Percentiles rank a stretch among this genome's conserved stretches.
These are phyloP conservation scores for Chloranthus sessilifolius DNA, from an alignment of 164 flowering plant species.

Conservation along the genomic window DNA sequence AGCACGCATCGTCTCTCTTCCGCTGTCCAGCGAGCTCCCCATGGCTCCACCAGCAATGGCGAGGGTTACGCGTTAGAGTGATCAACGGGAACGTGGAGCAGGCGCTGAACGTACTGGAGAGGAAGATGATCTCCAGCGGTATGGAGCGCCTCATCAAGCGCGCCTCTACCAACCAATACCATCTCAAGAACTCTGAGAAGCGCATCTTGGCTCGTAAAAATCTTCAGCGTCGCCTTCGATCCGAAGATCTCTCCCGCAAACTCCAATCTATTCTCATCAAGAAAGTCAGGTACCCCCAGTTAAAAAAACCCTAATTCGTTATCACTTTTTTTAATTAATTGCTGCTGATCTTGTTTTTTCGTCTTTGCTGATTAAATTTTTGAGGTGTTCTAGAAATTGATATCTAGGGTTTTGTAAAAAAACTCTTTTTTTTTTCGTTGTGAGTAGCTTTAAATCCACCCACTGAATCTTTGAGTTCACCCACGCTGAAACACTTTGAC, in stretches of 20 bases:
- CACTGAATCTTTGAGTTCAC: no score
- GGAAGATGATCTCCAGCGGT: conserved; percentile 67
- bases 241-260: conserved; percentile 59
- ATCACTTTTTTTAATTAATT: no score
- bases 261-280: conserved; percentile 62
- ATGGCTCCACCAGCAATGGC: conserved; percentile 3
- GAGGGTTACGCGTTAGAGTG: conserved; percentile 17
- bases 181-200: conserved; percentile 82
- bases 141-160: conserved; percentile 60
- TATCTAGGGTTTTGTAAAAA: no score
- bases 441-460: no score
- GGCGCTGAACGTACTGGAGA: conserved; percentile 51
- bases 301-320: no score
- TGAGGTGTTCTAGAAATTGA: no score
- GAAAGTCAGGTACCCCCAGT: conserved; percentile 95
- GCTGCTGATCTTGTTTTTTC: no score
- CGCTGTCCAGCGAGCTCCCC: neutral
- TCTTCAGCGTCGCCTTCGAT: conserved; percentile 40
- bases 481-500: no score
- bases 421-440: no score
- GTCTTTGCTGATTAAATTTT: no score
- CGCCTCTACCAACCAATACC: conserved; percentile 26
- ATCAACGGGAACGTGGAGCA: conserved; percentile 47
- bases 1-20: neutral
- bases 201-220: conserved; percentile 63